Conservation (phyloP, 2,329 filamentous ascomycete genomes). For the Neonectria coccinea region DNA sequence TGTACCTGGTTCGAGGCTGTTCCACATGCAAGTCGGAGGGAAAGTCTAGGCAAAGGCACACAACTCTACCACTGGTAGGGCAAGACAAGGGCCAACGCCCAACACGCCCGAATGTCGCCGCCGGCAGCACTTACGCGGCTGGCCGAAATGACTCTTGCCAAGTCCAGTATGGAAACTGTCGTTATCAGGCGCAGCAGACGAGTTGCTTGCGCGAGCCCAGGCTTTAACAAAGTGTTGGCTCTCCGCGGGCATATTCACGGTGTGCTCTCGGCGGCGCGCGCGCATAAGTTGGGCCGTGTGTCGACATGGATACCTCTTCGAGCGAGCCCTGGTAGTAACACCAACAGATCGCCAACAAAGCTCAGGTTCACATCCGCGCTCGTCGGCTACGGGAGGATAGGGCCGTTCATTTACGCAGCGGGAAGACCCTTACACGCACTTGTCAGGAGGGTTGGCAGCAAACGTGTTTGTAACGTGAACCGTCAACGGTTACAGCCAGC, state of each 20-base stretch:
- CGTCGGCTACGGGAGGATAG: constrained; percentile 26
- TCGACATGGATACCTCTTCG: constrained; percentile 32
- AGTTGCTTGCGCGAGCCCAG: constrained; percentile 19
- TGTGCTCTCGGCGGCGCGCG: constrained; percentile 36
- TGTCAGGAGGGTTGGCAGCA: neutral
- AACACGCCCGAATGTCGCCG: constrained; percentile 32
- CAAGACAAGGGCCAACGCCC: constrained; percentile 27
- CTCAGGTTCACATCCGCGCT: constrained; percentile 28
- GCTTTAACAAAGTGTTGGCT: constrained; percentile 35
- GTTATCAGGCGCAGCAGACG: constrained; percentile 38
- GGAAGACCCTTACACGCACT: constrained; percentile 8
- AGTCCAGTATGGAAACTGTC: constrained; percentile 27
- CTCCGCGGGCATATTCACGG: constrained; percentile 30
- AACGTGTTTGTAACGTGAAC: constrained; percentile 6
- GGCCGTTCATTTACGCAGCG: constrained; percentile 15
- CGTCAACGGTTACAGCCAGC: constrained; percentile 4
- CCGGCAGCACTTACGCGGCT: constrained; percentile 35
- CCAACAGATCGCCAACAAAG: constrained; percentile 15
- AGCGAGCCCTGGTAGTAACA: constrained; percentile 23
- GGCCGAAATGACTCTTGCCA: constrained; percentile 20
- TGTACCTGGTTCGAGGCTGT: constrained; percentile 31
- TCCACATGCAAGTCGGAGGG: constrained; percentile 23
- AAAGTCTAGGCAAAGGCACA: constrained; percentile 8
- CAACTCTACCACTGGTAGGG: constrained; percentile 17
- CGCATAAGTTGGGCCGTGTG: constrained; percentile 40